These are phyloP conservation scores for Phlyctochytrium planicorne DNA, from an alignment of 192 early-diverging fungal species.

Conservation along the genomic window DNA sequence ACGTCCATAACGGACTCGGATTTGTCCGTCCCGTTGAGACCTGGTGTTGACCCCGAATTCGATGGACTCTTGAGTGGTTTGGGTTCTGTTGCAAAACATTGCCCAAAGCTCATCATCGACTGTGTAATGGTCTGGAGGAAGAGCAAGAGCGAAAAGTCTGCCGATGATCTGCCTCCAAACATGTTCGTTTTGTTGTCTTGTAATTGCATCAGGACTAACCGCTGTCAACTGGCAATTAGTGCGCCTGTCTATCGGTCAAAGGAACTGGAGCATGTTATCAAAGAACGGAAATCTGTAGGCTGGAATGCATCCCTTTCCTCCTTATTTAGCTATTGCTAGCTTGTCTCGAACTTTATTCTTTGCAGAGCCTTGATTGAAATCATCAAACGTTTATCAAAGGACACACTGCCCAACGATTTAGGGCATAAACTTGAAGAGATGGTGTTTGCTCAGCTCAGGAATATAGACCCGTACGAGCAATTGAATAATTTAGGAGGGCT, in stretches of 20 bases:
- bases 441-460: conserved; percentile 85
- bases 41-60: conserved; percentile 66
- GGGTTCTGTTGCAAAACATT: conserved; percentile 76
- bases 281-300: conserved; percentile 62
- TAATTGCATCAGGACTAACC: background rate
- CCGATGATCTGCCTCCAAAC: conserved; percentile 27
- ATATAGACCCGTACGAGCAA: conserved; percentile 75
- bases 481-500: conserved; percentile 19
- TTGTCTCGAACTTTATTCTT: conserved; percentile 68
- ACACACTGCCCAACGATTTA: conserved; percentile 74
- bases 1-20: conserved; percentile 29
- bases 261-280: conserved; percentile 58
- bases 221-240: conserved; percentile 15
- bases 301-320: background rate
- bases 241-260: conserved; percentile 24
- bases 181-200: conserved; percentile 25
- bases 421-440: conserved; percentile 90
- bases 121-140: conserved; percentile 57
- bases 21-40: conserved; percentile 29
- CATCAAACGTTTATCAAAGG: conserved; percentile 68
- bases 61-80: conserved; percentile 79
- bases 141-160: conserved; percentile 31
- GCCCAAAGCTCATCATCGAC: conserved; percentile 77
- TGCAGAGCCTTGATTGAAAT: conserved; percentile 87
- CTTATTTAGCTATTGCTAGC: conserved; percentile 17